phyloP scores from a whole-genome alignment of 768 basidiomycete genomes.

The Suillus variegatus region DNA sequence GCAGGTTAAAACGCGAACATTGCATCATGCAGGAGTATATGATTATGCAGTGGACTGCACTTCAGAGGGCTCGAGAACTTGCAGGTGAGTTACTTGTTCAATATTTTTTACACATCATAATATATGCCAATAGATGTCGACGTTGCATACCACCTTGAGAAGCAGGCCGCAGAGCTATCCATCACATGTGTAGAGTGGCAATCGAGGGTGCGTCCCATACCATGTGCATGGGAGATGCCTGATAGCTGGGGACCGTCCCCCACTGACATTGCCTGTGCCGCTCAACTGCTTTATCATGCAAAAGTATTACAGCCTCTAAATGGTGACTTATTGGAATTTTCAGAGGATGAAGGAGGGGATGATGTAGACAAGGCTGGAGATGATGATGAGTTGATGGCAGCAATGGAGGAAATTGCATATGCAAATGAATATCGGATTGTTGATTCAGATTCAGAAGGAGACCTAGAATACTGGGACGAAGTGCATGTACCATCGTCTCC shows the following conservation, averaged over 20 bases:
- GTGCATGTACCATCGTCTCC: neutral
- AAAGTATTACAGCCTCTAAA: neutral
- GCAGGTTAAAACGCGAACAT: no score
- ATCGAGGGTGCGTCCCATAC: constrained; percentile 5
- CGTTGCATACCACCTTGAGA: constrained; percentile 8
- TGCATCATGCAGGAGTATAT: no score
- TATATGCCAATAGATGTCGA: no score
- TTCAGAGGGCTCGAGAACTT: no score
- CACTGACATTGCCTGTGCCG: no score
- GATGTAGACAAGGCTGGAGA: neutral
- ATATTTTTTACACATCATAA: no score
- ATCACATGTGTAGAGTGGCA: neutral
- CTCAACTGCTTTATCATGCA: constrained; percentile 8
- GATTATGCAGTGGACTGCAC: no score
- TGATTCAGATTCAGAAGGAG: neutral
- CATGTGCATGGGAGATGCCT: constrained; percentile 7
- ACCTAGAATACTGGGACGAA: neutral
- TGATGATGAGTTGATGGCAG: constrained; percentile 9
- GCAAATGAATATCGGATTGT: constrained; percentile 4
- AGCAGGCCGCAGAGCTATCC: neutral
- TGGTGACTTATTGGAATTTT: neutral
- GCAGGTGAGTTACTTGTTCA: no score
- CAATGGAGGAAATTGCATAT: constrained; percentile 1
- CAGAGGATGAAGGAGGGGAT: neutral
- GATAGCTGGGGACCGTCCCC: constrained; percentile 7